Conservation (phyloP, 371 early-diverging fungal species). For the Nematocida sp. region DNA sequence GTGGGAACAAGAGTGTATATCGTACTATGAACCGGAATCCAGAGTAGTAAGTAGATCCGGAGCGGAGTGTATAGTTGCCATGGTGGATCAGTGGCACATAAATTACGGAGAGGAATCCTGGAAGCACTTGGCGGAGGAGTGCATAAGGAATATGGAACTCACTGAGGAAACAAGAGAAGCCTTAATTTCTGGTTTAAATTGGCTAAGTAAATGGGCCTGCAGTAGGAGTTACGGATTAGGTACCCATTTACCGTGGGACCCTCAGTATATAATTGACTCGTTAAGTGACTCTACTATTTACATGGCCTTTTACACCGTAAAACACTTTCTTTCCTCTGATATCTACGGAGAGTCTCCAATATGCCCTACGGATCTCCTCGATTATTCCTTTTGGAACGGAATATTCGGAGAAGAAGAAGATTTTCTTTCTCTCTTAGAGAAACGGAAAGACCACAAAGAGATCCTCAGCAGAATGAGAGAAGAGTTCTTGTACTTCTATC, state of each 20-base stretch:
- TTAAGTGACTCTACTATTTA: constrained; percentile 98
- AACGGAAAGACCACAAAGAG: constrained; percentile 69
- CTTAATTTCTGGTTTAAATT: constrained; percentile 79
- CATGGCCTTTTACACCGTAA: constrained; percentile 98
- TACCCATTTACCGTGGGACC: constrained; percentile 89
- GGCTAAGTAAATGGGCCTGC: constrained; percentile 98
- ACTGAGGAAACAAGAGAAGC: constrained; percentile 80
- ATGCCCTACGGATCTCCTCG: constrained; percentile 77
- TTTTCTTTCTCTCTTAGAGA: constrained; percentile 69
- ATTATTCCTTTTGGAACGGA: constrained; percentile 88
- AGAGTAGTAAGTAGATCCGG: constrained; percentile 88
- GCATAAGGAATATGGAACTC: constrained; percentile 76
- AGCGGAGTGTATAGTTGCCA: constrained; percentile 92
- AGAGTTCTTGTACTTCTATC: constrained; percentile 87
- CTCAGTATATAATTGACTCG: constrained; percentile 89
- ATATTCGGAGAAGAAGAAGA: constrained; percentile 73
- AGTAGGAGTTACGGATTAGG: constrained; percentile 93
- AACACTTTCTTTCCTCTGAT: constrained; percentile 80
- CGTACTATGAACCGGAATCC: constrained; percentile 82
- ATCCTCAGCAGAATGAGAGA: constrained; percentile 49
- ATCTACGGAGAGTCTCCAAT: constrained; percentile 73
- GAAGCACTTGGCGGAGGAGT: constrained; percentile 72
- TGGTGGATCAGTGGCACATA: constrained; percentile 98
- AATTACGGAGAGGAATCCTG: constrained; percentile 90
- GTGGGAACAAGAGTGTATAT: constrained; percentile 1